phyloP scores from a whole-genome alignment of 208 protist species.

The Endotrypanum monterogeii region DNA sequence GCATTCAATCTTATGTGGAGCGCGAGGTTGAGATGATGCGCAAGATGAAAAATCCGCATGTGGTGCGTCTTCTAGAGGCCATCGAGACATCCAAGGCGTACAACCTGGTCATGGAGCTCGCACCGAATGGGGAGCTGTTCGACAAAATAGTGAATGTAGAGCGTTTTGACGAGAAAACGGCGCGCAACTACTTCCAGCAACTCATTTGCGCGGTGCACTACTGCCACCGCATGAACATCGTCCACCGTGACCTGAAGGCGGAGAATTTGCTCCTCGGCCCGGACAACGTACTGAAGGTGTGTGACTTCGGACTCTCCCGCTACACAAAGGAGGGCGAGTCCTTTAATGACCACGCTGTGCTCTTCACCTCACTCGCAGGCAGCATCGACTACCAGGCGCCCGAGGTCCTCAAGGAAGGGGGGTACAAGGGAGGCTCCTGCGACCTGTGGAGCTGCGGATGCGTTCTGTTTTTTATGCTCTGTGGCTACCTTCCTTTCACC shows the following conservation, averaged over 20 bases:
- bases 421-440: conserved; percentile 93
- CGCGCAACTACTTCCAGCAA: conserved; percentile 92
- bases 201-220: conserved; percentile 91
- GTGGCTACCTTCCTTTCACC: conserved; percentile 97
- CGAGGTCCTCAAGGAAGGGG: conserved; percentile 85
- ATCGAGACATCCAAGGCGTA: conserved; percentile 97
- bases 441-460: conserved; percentile 98
- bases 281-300: conserved; percentile 85
- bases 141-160: conserved; percentile 94
- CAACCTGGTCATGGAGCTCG: conserved; percentile 98
- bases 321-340: conserved; percentile 83
- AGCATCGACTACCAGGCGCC: conserved; percentile 92
- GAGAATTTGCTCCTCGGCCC: conserved; percentile 92
- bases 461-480: conserved; percentile 98
- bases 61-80: conserved; percentile 94
- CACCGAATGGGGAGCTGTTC: conserved; percentile 98
- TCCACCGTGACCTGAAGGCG: conserved; percentile 94
- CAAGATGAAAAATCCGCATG: conserved; percentile 95
- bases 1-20: conserved; percentile 79
- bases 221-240: conserved; percentile 91
- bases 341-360: conserved; percentile 67
- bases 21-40: conserved; percentile 98
- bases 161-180: conserved; percentile 81
- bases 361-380: conserved; percentile 83
- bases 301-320: conserved; percentile 92